Base-by-base conservation (phyloP, 2,329 filamentous ascomycete species). In the Stylonectria norvegica region DNA sequence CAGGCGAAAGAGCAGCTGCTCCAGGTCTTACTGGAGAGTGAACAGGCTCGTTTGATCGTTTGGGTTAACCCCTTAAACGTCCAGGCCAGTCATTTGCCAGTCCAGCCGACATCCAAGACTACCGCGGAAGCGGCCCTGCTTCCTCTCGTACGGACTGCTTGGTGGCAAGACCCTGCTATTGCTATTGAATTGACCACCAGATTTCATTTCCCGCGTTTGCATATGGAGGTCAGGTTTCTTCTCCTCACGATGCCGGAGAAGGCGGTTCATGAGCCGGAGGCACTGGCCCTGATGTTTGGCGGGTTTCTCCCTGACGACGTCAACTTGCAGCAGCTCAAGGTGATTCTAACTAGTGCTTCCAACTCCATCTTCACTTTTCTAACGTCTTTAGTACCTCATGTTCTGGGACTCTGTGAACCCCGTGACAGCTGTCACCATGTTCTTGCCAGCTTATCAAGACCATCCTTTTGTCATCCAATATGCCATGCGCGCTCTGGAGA, bases 381-480 rank as follows among this genome's bases (percentile, higher is more conserved):
- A 42, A 56, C 34, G 4, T 28, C 3, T 12, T 7, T 51, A 89
- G 81, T 95, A 95, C 63, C 72, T 98, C 12, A 72, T 98, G 2
- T 96, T 87, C 68, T 99, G 93, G 93, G 79, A 85, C 16, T 82
- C 93, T 0, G 83, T 95, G 20, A 95, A 95, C 58, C 93, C 93
- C 0, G 85, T 95, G 47, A 93, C 90, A 8, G 90, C 94, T 1
- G 84, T 94, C 5, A 95, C 89, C 0, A 89, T 94, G 66, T 97
- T 98, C 70, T 64, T 95, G 52, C 94, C 94, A 1, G 82, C 85
- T 1, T 98, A 94, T 63, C 82, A 83, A 28, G 91, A 95, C 56
- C 85, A 99, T 58, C 87, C 94, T 0, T 94, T 90, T 65, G 76
- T 98, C 38, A 80, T 97, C 27, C 94, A 99, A 63, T 98, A 97